These are phyloP conservation scores for Vanderwaltozyma verrucispora DNA, from an alignment of 805 yeast genomes.

Conservation along the genomic window DNA sequence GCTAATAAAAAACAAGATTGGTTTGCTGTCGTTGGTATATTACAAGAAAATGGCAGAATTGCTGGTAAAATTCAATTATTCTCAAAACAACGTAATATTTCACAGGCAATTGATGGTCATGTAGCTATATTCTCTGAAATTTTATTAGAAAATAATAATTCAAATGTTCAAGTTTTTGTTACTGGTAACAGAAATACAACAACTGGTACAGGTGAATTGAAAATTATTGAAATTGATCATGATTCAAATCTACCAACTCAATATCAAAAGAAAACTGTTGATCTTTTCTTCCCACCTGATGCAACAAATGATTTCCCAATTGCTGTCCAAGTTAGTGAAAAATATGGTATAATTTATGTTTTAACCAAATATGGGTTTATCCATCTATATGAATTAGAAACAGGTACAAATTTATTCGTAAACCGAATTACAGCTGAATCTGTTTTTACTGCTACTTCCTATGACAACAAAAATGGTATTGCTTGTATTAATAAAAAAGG, in stretches of 20 bases:
- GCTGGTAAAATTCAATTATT: constrained; percentile 94
- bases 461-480: constrained; percentile 68
- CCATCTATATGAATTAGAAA: constrained; percentile 87
- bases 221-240: constrained; percentile 94
- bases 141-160: constrained; percentile 57
- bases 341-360: constrained; percentile 78
- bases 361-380: constrained; percentile 95
- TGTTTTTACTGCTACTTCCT: constrained; percentile 78
- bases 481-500: constrained; percentile 91
- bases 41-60: constrained; percentile 86
- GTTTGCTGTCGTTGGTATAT: constrained; percentile 93
- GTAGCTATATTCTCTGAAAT: constrained; percentile 82
- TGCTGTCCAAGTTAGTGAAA: constrained; percentile 73
- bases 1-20: constrained; percentile 74
- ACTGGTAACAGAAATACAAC: constrained; percentile 83
- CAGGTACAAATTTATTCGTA: constrained; percentile 86
- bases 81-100: constrained; percentile 79
- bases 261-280: constrained; percentile 81
- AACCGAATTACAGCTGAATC: constrained; percentile 95
- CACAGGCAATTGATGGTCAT: constrained; percentile 97
- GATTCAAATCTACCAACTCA: constrained; percentile 64
- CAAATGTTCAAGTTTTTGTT: constrained; percentile 76
- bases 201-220: constrained; percentile 69
- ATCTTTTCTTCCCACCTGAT: constrained; percentile 94
- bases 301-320: constrained; percentile 95